A percentile compares a stretch with the other conserved stretches of the same genome.
These are phyloP conservation scores for Dothidotthia symphoricarpi DNA, from an alignment of 2,329 filamentous ascomycete species.

Conservation along the genomic window DNA sequence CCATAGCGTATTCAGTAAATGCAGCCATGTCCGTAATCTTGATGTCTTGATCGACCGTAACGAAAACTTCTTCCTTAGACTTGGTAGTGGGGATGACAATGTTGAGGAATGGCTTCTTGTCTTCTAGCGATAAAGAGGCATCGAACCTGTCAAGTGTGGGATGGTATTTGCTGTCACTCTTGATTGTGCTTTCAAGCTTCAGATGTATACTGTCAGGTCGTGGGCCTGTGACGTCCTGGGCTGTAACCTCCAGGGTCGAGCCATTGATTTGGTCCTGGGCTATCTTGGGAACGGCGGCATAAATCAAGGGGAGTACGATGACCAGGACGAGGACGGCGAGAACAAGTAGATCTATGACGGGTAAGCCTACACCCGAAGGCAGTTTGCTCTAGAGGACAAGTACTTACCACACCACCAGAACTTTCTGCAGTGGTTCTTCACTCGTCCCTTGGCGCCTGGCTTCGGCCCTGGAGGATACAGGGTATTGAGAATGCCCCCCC, in stretches of 20 bases:
- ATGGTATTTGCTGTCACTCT: conserved; percentile 52
- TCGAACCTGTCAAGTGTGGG: conserved; percentile 56
- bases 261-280: conserved; percentile 56
- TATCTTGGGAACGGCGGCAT: conserved; percentile 59
- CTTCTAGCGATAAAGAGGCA: conserved; percentile 51
- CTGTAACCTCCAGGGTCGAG: conserved; percentile 51
- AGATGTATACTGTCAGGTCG: conserved; percentile 50
- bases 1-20: conserved; percentile 52
- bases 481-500: conserved; percentile 33
- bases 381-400: background rate
- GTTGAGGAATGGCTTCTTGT: conserved; percentile 44
- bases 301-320: conserved; percentile 58
- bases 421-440: conserved; percentile 40
- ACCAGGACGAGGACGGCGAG: conserved; percentile 54
- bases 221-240: conserved; percentile 54
- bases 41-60: conserved; percentile 47
- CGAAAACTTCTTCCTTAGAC: conserved; percentile 43
- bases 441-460: conserved; percentile 30
- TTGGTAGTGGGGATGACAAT: conserved; percentile 49
- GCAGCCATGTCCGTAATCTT: conserved; percentile 45
- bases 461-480: conserved; percentile 36
- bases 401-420: conserved; percentile 43
- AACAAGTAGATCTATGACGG: conserved; percentile 45
- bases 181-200: conserved; percentile 50
- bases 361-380: conserved; percentile 4